Evolutionary conservation across 768 basidiomycete genomes (phyloP).

Genomic region (Inosperma sp.): DNA sequence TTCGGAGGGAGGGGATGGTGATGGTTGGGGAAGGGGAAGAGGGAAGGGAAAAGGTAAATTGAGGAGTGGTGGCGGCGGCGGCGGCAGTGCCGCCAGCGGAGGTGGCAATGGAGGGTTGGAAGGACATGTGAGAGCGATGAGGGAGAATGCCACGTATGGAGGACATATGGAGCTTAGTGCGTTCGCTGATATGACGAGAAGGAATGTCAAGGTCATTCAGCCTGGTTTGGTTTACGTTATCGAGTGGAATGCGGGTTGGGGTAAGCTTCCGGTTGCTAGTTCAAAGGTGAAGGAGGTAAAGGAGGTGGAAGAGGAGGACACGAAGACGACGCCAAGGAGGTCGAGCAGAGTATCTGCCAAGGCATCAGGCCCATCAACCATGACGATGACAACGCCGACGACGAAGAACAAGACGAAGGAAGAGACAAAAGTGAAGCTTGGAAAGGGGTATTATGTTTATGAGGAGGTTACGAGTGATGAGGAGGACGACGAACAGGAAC

Average conservation of each 20-base stretch:
- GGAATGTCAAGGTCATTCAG: constrained; percentile 89
- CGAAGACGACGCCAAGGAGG: constrained; percentile 1
- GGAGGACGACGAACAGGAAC: constrained; percentile 10
- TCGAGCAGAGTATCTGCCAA: not conserved
- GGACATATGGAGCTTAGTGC: constrained; percentile 93
- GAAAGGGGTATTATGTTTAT: constrained; percentile 26
- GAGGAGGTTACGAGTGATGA: constrained; percentile 25
- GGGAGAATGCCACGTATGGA: constrained; percentile 82
- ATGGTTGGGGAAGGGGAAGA: constrained; percentile 59
- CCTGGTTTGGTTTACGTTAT: constrained; percentile 90
- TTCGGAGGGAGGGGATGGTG: too few relatives aligned
- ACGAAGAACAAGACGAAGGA: constrained; percentile 9
- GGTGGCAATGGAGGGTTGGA: constrained; percentile 18
- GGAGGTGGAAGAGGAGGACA: too few relatives aligned
- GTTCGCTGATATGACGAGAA: constrained; percentile 73
- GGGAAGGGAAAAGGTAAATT: constrained; percentile 61
- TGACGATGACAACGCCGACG: not conserved
- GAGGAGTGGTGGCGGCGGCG: constrained; percentile 62
- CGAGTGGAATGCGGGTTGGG: constrained; percentile 64
- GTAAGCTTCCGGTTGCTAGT: too few relatives aligned
- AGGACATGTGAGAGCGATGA: constrained; percentile 69
- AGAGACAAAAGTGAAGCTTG: constrained; percentile 19
- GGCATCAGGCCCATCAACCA: not conserved
- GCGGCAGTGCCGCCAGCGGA: constrained; percentile 35
- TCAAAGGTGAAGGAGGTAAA: too few relatives aligned